Evolutionary conservation across 805 yeast species (phyloP), one percentile per base, ranked within the genome.

Genomic region (Barnettozyma pratensis): DNA sequence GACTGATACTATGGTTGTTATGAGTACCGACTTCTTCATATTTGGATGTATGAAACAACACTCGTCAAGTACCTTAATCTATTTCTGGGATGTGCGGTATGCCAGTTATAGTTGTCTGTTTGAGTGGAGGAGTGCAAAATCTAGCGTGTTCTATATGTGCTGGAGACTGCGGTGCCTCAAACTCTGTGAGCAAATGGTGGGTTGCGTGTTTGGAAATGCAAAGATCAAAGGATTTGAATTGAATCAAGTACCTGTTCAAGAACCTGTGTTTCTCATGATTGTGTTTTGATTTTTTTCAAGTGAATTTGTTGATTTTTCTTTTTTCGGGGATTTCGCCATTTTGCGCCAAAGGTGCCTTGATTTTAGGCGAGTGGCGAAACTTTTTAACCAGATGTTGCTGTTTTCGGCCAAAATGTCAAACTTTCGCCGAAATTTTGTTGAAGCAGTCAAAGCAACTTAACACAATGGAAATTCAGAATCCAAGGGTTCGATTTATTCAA

Each of bases 1-100:
- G 6, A 39, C 25, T 6, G 59, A 61, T 6, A 50, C 37, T 11
- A 56, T 28, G 27, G 54, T 45, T n/a, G 48, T 36, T 39, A 44
- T 11, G 41, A 40, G 25, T 30, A 40, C 40, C 27, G 46, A 37
- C 34, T 39, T 44, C 40, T 41, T 54, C 40, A 34, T 36, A 11
- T 40, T 31, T 19, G 19, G 19, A 19, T 2, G 19, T 2, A 19
- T 19, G 19, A 19, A 19, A 19, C 19, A 19, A 19, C 19, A 19
- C 19, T 36, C 38, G 34, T 31, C 34, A 11, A 31, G 34, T 31
- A 31, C 34, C 11, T 19, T 19, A 19, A 19, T 19, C 19, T 19
- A 19, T 19, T 19, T 19, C 19, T 19, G 19, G 19, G 19, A 19
- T 19, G 19, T 19, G 19, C 3, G 19, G 19, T 19, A 19, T 19